A percentile compares a stretch with the other conserved stretches of the same genome.
These are phyloP conservation scores for Yarrowia porcina DNA, from an alignment of 805 yeast species.

Conservation along the genomic window DNA sequence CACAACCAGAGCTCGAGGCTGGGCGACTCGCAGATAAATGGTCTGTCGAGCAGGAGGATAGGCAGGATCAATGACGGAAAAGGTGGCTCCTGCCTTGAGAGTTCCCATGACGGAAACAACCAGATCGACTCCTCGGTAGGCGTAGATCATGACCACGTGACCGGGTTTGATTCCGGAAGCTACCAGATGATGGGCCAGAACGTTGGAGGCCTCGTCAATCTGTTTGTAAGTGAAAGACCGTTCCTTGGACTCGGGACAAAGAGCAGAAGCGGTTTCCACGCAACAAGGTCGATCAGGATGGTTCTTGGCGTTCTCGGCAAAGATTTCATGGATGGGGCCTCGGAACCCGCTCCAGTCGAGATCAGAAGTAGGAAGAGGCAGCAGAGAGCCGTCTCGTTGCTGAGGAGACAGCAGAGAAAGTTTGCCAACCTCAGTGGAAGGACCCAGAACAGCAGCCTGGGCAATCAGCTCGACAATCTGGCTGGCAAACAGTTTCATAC, in stretches of 20 bases:
- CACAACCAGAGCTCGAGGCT: constrained; percentile 86
- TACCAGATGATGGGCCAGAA: constrained; percentile 85
- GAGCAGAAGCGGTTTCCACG: constrained; percentile 77
- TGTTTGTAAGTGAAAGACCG: constrained; percentile 81
- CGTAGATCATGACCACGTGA: constrained; percentile 96
- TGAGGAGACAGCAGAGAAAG: constrained; percentile 66
- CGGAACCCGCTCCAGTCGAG: constrained; percentile 88
- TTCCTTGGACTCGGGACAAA: constrained; percentile 45
- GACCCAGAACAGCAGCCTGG: constrained; percentile 28
- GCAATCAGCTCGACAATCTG: constrained; percentile 48
- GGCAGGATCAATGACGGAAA: constrained; percentile 98
- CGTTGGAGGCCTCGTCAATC: constrained; percentile 87
- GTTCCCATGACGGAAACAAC: constrained; percentile 98
- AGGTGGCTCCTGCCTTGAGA: constrained; percentile 96
- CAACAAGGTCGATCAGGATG: constrained; percentile 89
- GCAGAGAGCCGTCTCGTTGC: constrained; percentile 45
- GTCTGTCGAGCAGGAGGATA: constrained; percentile 98
- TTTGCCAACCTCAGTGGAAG: constrained; percentile 42
- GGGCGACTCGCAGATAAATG: constrained; percentile 86
- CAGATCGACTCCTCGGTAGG: constrained; percentile 94
- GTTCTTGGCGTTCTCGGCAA: constrained; percentile 76
- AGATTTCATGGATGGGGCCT: constrained; percentile 96
- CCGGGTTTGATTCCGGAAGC: constrained; percentile 80
- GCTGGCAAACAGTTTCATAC: constrained; percentile 60
- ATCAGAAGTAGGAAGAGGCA: constrained; percentile 86